A percentile compares a stretch with the other conserved stretches of the same genome.
phyloP scores from a whole-genome alignment of 2,329 filamentous ascomycete genomes.

The Hypoxylon sp. region DNA sequence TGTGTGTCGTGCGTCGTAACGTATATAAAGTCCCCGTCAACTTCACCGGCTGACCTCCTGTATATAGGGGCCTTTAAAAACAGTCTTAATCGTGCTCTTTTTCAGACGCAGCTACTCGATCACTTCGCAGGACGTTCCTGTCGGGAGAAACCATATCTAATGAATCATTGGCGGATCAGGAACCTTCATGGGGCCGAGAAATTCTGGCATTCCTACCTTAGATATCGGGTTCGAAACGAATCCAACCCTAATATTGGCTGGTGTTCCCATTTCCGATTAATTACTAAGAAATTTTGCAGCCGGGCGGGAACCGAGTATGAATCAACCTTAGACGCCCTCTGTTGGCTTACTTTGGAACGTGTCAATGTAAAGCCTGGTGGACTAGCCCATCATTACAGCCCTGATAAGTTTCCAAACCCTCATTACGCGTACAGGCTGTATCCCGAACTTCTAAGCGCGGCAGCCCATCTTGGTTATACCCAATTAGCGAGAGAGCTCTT shows the following conservation, averaged over 20 bases:
- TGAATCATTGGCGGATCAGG: neutral
- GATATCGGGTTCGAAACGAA: conserved; percentile 2
- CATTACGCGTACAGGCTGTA: too few relatives aligned
- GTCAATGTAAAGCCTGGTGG: too few relatives aligned
- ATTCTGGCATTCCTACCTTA: conserved; percentile 6
- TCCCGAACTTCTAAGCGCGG: conserved; percentile 4
- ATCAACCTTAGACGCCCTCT: conserved; percentile 1
- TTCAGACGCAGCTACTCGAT: neutral
- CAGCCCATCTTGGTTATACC: conserved; percentile 1
- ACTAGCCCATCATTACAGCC: too few relatives aligned
- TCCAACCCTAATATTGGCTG: neutral
- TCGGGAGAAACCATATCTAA: too few relatives aligned
- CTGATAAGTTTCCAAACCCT: too few relatives aligned
- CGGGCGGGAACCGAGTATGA: neutral
- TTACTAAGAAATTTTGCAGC: neutral
- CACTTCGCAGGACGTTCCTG: neutral
- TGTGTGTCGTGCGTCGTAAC: conserved; percentile 18
- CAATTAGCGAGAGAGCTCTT: neutral
- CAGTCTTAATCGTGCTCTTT: neutral
- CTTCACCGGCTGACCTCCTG: neutral
- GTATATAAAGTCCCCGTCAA: neutral
- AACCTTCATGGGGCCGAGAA: neutral
- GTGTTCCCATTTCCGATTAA: neutral
- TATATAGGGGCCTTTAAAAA: neutral
- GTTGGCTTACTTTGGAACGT: neutral